phyloP scores from a whole-genome alignment of 805 yeast species.

The Suhomyces prunicola region DNA sequence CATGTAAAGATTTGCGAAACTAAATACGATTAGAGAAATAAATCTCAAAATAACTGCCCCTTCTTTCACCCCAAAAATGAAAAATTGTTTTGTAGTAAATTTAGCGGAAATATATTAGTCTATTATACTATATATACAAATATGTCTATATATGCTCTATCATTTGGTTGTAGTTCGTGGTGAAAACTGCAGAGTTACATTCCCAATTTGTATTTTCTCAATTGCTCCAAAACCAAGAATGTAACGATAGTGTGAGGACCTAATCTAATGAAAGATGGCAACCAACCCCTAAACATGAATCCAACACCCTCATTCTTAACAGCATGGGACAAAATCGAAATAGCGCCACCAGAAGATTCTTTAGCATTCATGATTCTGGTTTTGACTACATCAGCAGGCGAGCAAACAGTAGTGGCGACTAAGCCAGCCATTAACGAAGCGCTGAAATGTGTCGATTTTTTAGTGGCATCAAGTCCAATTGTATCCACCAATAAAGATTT shows the following conservation, averaged over 20 bases:
- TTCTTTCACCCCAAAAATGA: background rate
- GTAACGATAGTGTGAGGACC: constrained; percentile 80
- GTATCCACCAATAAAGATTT: constrained; percentile 55
- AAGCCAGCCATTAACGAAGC: constrained; percentile 81
- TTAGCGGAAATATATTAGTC: background rate
- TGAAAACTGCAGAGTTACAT: constrained; percentile 22
- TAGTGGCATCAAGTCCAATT: constrained; percentile 52
- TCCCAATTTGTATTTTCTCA: constrained; percentile 53
- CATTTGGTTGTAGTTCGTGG: background rate
- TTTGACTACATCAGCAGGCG: constrained; percentile 89
- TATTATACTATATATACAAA: background rate
- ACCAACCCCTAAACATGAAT: constrained; percentile 89
- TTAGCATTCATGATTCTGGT: constrained; percentile 80
- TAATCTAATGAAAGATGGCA: constrained; percentile 78
- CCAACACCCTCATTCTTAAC: constrained; percentile 67
- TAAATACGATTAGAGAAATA: background rate
- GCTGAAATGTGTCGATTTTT: constrained; percentile 69
- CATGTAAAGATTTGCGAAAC: background rate
- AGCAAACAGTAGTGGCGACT: constrained; percentile 87
- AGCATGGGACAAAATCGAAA: constrained; percentile 50
- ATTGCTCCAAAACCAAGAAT: constrained; percentile 64
- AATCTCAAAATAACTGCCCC: background rate
- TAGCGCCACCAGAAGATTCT: constrained; percentile 42
- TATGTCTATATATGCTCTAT: background rate
- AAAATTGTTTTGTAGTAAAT: background rate